phyloP scores from a whole-genome alignment of 768 basidiomycete species.

The Mycena vulgaris region DNA sequence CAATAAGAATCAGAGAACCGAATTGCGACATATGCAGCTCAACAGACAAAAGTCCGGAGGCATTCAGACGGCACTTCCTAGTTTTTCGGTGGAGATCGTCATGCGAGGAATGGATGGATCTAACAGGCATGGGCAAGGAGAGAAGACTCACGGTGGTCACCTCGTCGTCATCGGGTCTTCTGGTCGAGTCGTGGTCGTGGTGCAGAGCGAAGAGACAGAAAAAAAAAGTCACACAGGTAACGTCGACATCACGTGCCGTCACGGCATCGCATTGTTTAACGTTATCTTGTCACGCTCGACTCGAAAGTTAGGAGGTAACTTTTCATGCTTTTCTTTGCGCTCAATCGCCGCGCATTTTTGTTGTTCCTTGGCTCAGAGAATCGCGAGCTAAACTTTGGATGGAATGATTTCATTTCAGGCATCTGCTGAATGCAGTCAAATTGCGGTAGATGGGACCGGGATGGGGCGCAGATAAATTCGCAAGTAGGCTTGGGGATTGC shows the following conservation, averaged over 20 bases:
- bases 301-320: no score
- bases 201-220: background rate
- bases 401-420: slow-evolving; percentile 12
- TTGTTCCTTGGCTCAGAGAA: no score
- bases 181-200: background rate
- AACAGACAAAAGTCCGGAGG: slow-evolving; percentile 32
- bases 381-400: no score
- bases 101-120: slow-evolving; percentile 1
- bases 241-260: no score
- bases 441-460: background rate
- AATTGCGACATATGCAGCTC: slow-evolving; percentile 38
- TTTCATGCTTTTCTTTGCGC: no score
- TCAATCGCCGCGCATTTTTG: no score
- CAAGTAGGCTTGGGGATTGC: no score
- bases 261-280: background rate
- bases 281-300: no score
- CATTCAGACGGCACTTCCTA: slow-evolving; percentile 43
- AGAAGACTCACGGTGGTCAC: no score
- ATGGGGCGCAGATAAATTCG: no score
- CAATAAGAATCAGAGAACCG: slow-evolving; percentile 41
- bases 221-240: slow-evolving; percentile 5
- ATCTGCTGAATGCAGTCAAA: background rate
- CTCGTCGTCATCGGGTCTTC: no score
- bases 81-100: slow-evolving; percentile 36
- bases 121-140: slow-evolving; percentile 12